Evolutionary conservation across 129 eudicot species (phyloP).

Genomic region (Saussurea involucrata): DNA sequence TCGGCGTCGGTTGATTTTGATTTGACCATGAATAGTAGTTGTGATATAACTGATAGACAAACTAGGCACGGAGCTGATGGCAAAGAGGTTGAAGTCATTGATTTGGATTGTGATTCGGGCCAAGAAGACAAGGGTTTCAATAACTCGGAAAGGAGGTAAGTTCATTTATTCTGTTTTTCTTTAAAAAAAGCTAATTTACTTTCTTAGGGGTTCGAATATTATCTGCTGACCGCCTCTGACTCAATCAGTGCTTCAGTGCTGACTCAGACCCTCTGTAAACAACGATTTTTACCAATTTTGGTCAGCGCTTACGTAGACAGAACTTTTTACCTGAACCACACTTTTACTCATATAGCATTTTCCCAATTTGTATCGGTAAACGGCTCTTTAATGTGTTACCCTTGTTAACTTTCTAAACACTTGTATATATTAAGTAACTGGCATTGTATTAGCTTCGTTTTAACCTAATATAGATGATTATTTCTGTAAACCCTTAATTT

Average conservation of each 20-base stretch:
- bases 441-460: not conserved
- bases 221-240: not conserved
- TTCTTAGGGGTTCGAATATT: not conserved
- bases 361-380: not conserved
- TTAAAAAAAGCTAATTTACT: not conserved
- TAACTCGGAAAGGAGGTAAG: constrained; percentile 58
- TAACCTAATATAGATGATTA: not conserved
- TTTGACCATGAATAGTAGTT: constrained; percentile 66
- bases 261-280: not conserved
- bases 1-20: constrained; percentile 52
- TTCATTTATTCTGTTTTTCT: constrained; percentile 3
- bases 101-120: constrained; percentile 74
- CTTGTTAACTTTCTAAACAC: not conserved
- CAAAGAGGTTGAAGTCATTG: constrained; percentile 83
- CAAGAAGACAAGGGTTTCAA: constrained; percentile 44
- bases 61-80: constrained; percentile 43
- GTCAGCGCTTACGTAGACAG: not conserved
- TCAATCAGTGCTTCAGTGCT: not conserved
- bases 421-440: not conserved
- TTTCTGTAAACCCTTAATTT: constrained; percentile 1
- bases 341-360: not conserved
- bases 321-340: not conserved
- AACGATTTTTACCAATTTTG: not conserved
- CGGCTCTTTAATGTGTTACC: not conserved
- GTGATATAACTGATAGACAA: constrained; percentile 33